Conservation (phyloP, 495 filamentous ascomycete genomes). For the Tuber indicum region DNA sequence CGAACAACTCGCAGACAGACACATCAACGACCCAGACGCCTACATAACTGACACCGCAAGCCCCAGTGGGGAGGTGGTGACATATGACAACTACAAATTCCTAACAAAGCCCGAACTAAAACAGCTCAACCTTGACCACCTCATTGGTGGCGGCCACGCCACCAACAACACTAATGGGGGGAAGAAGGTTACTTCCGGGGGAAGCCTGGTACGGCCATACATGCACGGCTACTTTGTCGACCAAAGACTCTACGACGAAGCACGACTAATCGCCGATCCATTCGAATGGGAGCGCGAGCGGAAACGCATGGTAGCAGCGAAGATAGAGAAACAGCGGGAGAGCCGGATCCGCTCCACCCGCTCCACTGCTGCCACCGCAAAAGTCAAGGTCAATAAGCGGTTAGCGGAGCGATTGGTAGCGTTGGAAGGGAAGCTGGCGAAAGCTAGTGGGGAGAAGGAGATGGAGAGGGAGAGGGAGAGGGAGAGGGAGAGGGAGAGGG, state of each 20-base stretch:
- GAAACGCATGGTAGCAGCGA: conserved; percentile 77
- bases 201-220: conserved; percentile 75
- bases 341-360: conserved; percentile 62
- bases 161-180: conserved; percentile 48
- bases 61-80: conserved; percentile 55
- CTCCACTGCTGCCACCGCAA: conserved; percentile 7
- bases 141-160: conserved; percentile 53
- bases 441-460: conserved; percentile 55
- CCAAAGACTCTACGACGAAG: conserved; percentile 87
- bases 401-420: conserved; percentile 77
- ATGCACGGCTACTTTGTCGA: conserved; percentile 99
- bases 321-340: conserved; percentile 88
- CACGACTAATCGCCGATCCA: conserved; percentile 82
- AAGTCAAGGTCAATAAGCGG: conserved; percentile 72
- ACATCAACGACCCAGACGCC: conserved; percentile 59
- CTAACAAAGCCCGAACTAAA: conserved; percentile 76
- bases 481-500: conserved; percentile 26
- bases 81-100: conserved; percentile 99
- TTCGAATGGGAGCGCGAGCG: conserved; percentile 86
- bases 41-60: conserved; percentile 47
- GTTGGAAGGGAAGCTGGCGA: conserved; percentile 71
- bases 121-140: conserved; percentile 71
- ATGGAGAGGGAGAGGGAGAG: conserved; percentile 49
- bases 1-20: conserved; percentile 91
- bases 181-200: conserved; percentile 13